Base-by-base conservation (phyloP, 306 rosid genomes). In the Aeschynomene evenia region DNA sequence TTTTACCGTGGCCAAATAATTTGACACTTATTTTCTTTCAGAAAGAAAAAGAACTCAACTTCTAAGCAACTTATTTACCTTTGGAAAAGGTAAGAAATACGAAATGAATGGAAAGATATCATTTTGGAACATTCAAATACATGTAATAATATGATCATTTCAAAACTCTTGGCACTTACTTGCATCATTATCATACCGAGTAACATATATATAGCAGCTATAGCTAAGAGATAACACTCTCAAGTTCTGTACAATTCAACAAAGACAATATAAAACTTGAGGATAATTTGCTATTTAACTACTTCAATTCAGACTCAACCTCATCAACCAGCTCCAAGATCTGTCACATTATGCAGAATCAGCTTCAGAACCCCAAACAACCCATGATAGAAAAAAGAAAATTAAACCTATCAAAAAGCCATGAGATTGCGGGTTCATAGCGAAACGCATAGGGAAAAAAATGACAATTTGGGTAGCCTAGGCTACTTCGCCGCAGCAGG, bases 191-290 rank as follows among this genome's bases (percentile, higher is more conserved):
- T 24, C 70, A 65, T 71, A n/a, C 58, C 18, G 37, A 50, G 55
- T 55, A 77, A 48, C 53, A 56, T 71, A 57, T 77, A 72, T 48
- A 42, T 63, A 19, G 22, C 63, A 46, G 53, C 68, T 48, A 55
- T 16, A 34, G 39, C 77, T 33, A 55, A 63, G 61, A 63, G 40
- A 61, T 11, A 56, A 45, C 13, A 63, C 37, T 49, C 33, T 58
- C 19, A 10, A 59, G 78, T 58, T 78, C 82, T 79, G 79, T 79
- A 78, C 76, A 79, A 43, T 56, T 49, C 43, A 79, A 16, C 65
- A 73, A 73, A 73, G 72, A 68, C 36, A 67, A 52, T 52, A 42
- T 52, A 42, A 40, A 40, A 22, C 26, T 21, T 33, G 68, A 36
- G 57, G 53, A 68, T 39, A 61, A 51, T 76, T 61, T 73, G 66